phyloP scores from a whole-genome alignment of 305 asterid species.

The Fraxinus latifolia region DNA sequence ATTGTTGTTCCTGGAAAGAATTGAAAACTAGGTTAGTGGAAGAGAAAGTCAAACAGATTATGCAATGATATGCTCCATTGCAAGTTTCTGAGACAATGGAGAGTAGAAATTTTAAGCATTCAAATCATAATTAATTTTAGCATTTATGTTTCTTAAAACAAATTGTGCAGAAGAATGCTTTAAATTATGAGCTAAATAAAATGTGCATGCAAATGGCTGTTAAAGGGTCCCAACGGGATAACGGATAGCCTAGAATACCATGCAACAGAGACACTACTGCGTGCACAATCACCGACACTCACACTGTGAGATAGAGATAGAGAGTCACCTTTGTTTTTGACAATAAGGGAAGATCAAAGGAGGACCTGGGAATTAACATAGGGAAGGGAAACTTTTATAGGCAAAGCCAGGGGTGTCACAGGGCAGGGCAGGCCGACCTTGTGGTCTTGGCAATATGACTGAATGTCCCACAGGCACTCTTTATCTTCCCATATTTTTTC shows the following conservation, averaged over 20 bases:
- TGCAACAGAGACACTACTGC: neutral
- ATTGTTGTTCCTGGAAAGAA: slow-evolving; percentile 27
- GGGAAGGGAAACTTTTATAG: slow-evolving; percentile 29
- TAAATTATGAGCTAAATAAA: neutral
- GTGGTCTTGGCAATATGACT: neutral
- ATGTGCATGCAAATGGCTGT: neutral
- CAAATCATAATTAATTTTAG: neutral
- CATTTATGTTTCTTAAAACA: neutral
- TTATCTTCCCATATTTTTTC: neutral
- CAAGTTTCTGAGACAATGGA: neutral
- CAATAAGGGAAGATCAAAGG: neutral
- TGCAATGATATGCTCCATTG: neutral
- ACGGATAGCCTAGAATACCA: neutral
- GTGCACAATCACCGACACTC: neutral
- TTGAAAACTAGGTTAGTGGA: neutral
- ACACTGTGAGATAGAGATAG: neutral
- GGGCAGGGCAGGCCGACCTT: neutral
- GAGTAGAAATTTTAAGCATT: neutral
- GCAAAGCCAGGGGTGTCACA: neutral
- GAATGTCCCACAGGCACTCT: neutral
- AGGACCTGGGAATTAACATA: neutral
- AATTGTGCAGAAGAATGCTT: neutral
- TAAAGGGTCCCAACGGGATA: neutral
- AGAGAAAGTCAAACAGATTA: neutral
- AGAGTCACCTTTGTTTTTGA: neutral